phyloP scores from a whole-genome alignment of 2,329 filamentous ascomycete genomes.

The Botrytis fabae region DNA sequence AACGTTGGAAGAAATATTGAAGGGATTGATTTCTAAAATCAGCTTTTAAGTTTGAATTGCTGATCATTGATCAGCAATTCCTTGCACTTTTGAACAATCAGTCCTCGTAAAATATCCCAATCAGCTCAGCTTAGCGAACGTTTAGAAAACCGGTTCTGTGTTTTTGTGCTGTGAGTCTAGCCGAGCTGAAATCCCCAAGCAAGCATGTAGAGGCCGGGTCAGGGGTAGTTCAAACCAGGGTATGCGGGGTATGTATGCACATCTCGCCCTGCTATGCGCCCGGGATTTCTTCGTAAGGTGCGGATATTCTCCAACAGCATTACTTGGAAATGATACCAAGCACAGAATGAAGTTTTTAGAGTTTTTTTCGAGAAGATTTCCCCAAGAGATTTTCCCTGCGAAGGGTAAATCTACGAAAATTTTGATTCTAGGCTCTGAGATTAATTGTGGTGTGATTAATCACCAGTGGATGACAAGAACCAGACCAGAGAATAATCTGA shows the following conservation, averaged over 20 bases:
- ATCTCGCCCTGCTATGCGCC: not conserved
- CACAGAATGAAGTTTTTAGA: not conserved
- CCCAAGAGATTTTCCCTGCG: not conserved
- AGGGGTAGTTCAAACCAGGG: not conserved
- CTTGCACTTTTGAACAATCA: not conserved
- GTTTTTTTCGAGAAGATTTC: not conserved
- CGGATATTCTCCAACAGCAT: not conserved
- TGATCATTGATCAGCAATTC: not conserved
- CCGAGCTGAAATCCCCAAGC: not conserved
- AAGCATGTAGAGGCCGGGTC: not conserved
- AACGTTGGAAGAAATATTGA: not conserved
- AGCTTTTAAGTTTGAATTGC: conserved; percentile 1
- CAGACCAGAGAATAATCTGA: not conserved
- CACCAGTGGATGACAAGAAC: not conserved
- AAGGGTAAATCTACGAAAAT: not conserved
- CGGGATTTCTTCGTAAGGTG: not conserved
- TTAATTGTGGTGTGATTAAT: not conserved
- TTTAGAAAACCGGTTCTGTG: not conserved
- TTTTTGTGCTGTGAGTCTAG: not conserved
- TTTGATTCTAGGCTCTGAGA: not conserved
- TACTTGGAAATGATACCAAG: not conserved
- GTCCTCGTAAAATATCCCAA: not conserved
- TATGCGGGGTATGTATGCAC: not conserved
- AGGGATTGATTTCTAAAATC: not conserved
- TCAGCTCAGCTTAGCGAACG: not conserved